Evolutionary conservation across 176 grass and related monocot species (phyloP).

Genomic region (Canna indica): DNA sequence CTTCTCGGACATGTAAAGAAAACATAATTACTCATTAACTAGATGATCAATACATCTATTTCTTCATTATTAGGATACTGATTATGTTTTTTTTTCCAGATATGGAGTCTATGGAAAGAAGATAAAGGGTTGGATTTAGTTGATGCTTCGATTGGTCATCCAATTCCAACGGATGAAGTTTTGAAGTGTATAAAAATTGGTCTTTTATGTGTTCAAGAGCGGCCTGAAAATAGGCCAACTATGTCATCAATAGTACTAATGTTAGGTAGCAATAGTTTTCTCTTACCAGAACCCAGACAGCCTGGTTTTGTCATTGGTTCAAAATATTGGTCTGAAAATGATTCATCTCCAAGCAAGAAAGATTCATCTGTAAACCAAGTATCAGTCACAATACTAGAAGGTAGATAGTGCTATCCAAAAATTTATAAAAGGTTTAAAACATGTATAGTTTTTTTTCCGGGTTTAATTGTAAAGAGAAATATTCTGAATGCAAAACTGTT

Average conservation of each 20-base stretch:
- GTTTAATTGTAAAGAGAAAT: background rate
- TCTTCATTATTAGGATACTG: background rate
- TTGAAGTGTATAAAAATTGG: background rate
- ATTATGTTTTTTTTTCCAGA: background rate
- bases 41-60: background rate
- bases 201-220: conserved; percentile 8
- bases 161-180: background rate
- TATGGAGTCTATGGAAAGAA: conserved; percentile 1
- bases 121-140: background rate
- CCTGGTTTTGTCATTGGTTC: background rate
- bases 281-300: background rate
- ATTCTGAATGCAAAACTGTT: too few species aligned
- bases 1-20: background rate
- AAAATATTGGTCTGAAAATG: background rate
- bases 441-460: background rate
- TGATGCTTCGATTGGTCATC: background rate
- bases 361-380: background rate
- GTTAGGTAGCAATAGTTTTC: background rate
- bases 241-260: background rate
- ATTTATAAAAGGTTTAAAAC: background rate
- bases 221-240: background rate
- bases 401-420: background rate
- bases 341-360: background rate
- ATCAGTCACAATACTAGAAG: background rate
- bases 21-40: too few species aligned